These are phyloP conservation scores for Pythium rishiriense DNA, from an alignment of 352 stramenopile species.

Conservation along the genomic window DNA sequence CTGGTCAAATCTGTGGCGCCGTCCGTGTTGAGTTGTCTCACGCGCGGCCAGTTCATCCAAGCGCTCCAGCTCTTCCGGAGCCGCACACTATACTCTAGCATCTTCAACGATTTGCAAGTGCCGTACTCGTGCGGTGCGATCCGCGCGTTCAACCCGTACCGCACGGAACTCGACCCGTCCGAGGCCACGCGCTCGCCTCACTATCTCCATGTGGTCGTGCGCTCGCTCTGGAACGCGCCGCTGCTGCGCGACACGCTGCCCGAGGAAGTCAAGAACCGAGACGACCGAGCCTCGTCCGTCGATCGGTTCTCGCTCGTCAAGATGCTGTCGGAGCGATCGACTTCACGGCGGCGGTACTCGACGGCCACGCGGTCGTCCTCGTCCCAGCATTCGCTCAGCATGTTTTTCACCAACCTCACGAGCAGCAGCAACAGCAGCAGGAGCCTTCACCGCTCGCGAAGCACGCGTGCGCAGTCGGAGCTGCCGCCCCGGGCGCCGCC, in stretches of 20 bases:
- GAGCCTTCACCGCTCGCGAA: too few species aligned
- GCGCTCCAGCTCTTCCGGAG: conserved; percentile 68
- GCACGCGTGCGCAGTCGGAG: not conserved
- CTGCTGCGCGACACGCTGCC: conserved; percentile 65
- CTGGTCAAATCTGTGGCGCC: conserved; percentile 6
- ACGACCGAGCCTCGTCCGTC: conserved; percentile 19
- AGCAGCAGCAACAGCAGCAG: not conserved
- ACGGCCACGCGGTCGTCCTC: not conserved
- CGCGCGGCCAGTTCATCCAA: conserved; percentile 71
- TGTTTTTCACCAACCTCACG: conserved; percentile 16
- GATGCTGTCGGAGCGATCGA: conserved; percentile 12
- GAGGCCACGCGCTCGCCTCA: conserved; percentile 52
- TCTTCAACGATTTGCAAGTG: conserved; percentile 83
- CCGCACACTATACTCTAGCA: conserved; percentile 70
- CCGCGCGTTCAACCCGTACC: conserved; percentile 83
- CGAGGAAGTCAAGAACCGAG: conserved; percentile 40
- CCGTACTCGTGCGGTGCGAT: conserved; percentile 77
- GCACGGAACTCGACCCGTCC: conserved; percentile 33
- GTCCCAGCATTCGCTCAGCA: conserved; percentile 17
- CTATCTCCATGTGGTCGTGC: conserved; percentile 68
- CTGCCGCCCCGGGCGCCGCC: not conserved
- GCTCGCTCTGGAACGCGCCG: conserved; percentile 53
- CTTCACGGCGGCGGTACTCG: not conserved
- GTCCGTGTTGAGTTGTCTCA: conserved; percentile 62
- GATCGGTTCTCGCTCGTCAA: conserved; percentile 29